These are phyloP conservation scores for Parathielavia appendiculata DNA, from an alignment of 495 filamentous ascomycete species.

Conservation along the genomic window DNA sequence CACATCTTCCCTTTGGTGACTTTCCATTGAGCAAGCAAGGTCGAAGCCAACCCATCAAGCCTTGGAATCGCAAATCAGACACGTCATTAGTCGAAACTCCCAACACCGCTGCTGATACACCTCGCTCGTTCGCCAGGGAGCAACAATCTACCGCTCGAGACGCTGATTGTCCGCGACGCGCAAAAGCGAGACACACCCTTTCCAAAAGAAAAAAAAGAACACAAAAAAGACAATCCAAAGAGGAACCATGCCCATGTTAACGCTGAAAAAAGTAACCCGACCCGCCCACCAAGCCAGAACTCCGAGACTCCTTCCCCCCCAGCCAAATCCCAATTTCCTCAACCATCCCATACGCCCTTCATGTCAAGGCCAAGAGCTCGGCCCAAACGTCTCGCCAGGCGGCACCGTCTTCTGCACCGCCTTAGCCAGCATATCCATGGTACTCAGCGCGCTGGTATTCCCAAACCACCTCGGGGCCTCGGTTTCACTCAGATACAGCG, in stretches of 20 bases:
- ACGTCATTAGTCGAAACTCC: not conserved
- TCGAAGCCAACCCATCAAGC: not conserved
- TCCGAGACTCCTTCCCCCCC: not conserved
- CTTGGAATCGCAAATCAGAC: too few relatives aligned
- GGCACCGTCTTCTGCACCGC: conserved; percentile 35
- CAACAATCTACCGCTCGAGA: not conserved
- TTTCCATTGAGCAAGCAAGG: too few relatives aligned
- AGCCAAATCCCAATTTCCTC: not conserved
- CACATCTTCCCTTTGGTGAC: too few relatives aligned
- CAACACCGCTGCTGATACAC: conserved; percentile 4
- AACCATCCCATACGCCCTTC: not conserved
- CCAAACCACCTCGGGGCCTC: conserved; percentile 63
- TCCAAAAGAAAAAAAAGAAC: not conserved
- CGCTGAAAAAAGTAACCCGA: not conserved
- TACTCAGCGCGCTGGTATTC: conserved; percentile 43
- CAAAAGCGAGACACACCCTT: too few relatives aligned
- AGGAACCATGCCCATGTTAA: not conserved
- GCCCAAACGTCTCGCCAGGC: conserved; percentile 45
- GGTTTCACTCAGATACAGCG: conserved; percentile 52
- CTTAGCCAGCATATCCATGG: conserved; percentile 33
- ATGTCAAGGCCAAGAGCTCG: conserved; percentile 36
- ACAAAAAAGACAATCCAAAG: not conserved
- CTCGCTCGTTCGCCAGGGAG: not conserved
- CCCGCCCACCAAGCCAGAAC: conserved; percentile 1
- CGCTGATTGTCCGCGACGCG: not conserved